Percentiles rank a stretch among this genome's conserved stretches.
Conservation (phyloP, 768 basidiomycete genomes). For the Leccinum fibrillosum region DNA sequence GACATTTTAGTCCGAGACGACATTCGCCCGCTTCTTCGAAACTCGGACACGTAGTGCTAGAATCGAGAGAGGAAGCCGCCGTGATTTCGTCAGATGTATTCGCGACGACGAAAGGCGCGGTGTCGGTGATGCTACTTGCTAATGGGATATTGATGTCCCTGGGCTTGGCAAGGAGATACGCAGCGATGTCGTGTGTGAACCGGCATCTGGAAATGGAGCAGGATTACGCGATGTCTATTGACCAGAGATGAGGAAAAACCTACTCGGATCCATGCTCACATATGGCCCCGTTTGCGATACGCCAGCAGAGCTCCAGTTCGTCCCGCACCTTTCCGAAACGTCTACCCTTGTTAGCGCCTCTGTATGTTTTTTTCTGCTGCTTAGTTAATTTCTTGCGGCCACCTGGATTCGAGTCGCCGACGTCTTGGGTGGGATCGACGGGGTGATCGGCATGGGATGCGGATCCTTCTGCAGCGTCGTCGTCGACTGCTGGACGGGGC, state of each 20-base stretch:
- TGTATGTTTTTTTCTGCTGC: slow-evolving; percentile 68
- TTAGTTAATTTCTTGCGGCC: slow-evolving; percentile 46
- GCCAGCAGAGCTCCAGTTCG: slow-evolving; percentile 81
- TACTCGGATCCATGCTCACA: slow-evolving; percentile 74
- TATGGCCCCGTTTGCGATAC: slow-evolving; percentile 60
- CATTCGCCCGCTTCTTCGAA: slow-evolving; percentile 31
- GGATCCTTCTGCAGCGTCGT: slow-evolving; percentile 64
- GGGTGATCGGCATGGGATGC: slow-evolving; percentile 33
- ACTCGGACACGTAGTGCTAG: slow-evolving; percentile 20
- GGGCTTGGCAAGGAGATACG: slow-evolving; percentile 76
- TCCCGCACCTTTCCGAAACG: slow-evolving; percentile 76
- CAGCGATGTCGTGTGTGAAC: slow-evolving; percentile 71
- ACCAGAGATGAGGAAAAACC: slow-evolving; percentile 13
- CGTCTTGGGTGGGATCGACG: slow-evolving; percentile 32
- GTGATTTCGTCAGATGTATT: slow-evolving; percentile 4
- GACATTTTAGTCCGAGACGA: slow-evolving; percentile 76
- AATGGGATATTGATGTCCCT: slow-evolving; percentile 64
- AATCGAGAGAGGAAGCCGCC: slow-evolving; percentile 17
- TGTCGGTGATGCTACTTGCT: slow-evolving; percentile 38
- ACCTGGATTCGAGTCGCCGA: slow-evolving; percentile 21
- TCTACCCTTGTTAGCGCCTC: slow-evolving; percentile 82
- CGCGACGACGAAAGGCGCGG: slow-evolving; percentile 48
- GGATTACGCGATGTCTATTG: background rate
- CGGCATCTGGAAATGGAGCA: slow-evolving; percentile 52
- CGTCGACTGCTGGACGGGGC: slow-evolving; percentile 37